Conservation (phyloP, 768 basidiomycete genomes). For the Amylocystis lapponica region DNA sequence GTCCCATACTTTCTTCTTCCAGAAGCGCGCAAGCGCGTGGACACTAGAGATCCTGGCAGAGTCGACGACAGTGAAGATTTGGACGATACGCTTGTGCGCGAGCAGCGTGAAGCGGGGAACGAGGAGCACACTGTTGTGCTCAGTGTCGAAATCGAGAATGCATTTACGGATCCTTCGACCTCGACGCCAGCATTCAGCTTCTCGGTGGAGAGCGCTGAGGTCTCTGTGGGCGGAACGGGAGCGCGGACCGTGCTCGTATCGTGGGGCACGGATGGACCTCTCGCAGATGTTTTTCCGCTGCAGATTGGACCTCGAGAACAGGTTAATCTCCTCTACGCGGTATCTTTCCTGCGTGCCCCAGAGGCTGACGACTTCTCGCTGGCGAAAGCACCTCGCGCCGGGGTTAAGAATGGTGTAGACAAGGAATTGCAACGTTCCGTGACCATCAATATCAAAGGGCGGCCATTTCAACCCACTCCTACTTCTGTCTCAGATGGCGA, state of each 20-base stretch:
- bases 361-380: conserved; percentile 43
- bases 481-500: neutral
- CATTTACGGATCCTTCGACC: conserved; percentile 18
- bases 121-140: conserved; percentile 84
- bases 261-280: conserved; percentile 40
- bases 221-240: conserved; percentile 66
- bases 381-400: conserved; percentile 2
- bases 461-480: conserved; percentile 44
- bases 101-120: conserved; percentile 56
- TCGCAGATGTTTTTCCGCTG: conserved; percentile 60
- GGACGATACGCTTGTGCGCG: conserved; percentile 22
- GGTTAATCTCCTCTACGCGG: conserved; percentile 84
- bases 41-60: neutral
- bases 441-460: conserved; percentile 71
- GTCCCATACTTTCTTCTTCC: conserved; percentile 78
- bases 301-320: conserved; percentile 69
- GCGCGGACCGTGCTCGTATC: conserved; percentile 43
- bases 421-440: conserved; percentile 68
- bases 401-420: neutral
- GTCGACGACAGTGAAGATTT: conserved; percentile 40
- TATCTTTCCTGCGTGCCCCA: conserved; percentile 70
- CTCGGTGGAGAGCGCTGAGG: conserved; percentile 67
- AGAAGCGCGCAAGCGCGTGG: conserved; percentile 18
- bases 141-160: conserved; percentile 88
- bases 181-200: conserved; percentile 51